phyloP scores from a whole-genome alignment of 2,329 filamentous ascomycete genomes.

The Pseudopyricularia javanii region DNA sequence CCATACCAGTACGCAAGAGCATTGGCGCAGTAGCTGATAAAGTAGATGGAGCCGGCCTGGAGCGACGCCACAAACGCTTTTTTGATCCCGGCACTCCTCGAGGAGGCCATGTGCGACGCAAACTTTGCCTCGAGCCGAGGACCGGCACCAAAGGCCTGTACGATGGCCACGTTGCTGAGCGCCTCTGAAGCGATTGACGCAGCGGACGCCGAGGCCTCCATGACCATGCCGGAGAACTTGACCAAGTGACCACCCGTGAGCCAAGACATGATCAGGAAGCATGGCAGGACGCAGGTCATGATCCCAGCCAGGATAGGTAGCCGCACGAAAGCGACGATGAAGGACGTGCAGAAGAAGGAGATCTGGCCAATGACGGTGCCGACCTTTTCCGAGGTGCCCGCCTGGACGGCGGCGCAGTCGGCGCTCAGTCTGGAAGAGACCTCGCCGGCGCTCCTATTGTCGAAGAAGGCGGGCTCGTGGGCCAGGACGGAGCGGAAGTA shows the following conservation, averaged over 20 bases:
- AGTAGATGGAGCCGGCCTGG: conserved; percentile 51
- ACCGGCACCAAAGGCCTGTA: conserved; percentile 51
- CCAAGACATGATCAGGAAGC: conserved; percentile 46
- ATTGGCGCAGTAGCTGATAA: conserved; percentile 56
- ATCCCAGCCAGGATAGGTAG: conserved; percentile 50
- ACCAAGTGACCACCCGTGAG: conserved; percentile 41
- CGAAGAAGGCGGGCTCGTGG: conserved; percentile 53
- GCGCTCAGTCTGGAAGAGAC: conserved; percentile 50
- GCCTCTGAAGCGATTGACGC: conserved; percentile 52
- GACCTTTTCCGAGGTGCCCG: conserved; percentile 59
- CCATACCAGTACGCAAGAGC: conserved; percentile 59
- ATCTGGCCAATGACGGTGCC: conserved; percentile 49
- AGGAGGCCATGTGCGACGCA: conserved; percentile 32
- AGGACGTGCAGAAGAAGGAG: conserved; percentile 56
- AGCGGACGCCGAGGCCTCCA: conserved; percentile 40
- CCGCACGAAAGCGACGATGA: conserved; percentile 55
- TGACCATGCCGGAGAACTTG: conserved; percentile 36
- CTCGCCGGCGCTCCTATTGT: conserved; percentile 48
- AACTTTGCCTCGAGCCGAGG: conserved; percentile 48
- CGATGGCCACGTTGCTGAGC: conserved; percentile 46
- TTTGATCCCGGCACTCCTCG: conserved; percentile 39
- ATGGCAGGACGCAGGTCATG: conserved; percentile 49
- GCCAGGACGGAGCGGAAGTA: conserved; percentile 46
- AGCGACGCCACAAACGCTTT: conserved; percentile 44
- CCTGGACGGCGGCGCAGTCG: conserved; percentile 55